phyloP scores from a whole-genome alignment of 2,329 filamentous ascomycete genomes.

The Coniochaeta sp. region DNA sequence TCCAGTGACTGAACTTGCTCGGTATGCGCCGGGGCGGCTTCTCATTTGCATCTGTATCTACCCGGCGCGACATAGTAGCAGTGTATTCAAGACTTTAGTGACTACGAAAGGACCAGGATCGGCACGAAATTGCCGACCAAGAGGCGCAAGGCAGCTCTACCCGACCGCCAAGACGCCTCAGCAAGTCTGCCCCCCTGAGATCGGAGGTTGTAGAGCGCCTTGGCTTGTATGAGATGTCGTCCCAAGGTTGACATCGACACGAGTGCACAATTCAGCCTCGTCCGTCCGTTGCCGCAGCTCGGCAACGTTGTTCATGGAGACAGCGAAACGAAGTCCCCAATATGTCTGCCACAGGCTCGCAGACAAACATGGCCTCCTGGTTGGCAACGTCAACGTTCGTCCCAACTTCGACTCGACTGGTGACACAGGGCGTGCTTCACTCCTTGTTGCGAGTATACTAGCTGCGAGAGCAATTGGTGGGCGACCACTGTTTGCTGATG shows the following conservation, averaged over 20 bases:
- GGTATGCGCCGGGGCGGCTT: too few relatives aligned
- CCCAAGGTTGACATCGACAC: not conserved
- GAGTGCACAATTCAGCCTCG: not conserved
- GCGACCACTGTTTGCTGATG: not conserved
- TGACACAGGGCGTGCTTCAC: not conserved
- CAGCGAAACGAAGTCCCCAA: not conserved
- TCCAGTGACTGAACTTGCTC: too few relatives aligned
- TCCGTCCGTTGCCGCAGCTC: not conserved
- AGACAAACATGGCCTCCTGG: not conserved
- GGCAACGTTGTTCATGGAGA: not conserved
- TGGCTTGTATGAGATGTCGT: not conserved
- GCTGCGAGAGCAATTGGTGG: too few relatives aligned
- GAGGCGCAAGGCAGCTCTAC: not conserved
- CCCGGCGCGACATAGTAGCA: too few relatives aligned
- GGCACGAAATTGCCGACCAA: not conserved
- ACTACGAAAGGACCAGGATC: not conserved
- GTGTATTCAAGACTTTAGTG: not conserved
- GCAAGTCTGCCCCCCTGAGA: not conserved
- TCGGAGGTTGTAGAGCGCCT: not conserved
- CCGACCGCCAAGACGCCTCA: not conserved
- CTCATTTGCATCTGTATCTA: too few relatives aligned
- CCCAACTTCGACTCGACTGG: not conserved
- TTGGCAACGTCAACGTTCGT: not conserved
- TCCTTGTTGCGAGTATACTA: not conserved
- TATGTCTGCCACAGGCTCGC: not conserved